Evolutionary conservation across 2,329 filamentous ascomycete genomes (phyloP), one percentile per base, ranked within the genome.

Genomic region (Ascochyta pisi): DNA sequence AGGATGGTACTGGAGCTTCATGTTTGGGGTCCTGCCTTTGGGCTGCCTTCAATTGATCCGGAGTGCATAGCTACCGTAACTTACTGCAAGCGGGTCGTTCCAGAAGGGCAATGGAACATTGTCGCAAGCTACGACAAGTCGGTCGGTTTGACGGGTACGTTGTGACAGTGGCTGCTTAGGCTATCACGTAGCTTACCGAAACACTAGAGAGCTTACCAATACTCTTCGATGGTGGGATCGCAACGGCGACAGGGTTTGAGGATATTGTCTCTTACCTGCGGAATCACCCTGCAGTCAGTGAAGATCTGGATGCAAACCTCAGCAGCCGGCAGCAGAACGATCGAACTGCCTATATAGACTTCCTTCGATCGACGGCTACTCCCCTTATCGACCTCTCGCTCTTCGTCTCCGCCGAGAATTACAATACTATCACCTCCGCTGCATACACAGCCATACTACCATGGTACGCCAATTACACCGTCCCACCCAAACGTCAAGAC

Each of bases 391-490:
- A 96, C 66, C 86, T 97, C 54, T 93, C 88, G 47, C 88, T 98
- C 65, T 98, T 96, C 75, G 89, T 95, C 61, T 95, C 92, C 29
- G 91, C 89, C 54, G 86, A 92, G 61, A 97, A 98, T 79, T 99
- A 95, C 84, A 82, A 87, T 51, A 80, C 83, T 39, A 79, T 84
- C 44, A 96, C 92, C 4, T 87, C 92, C 15, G 90, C 92, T 2
- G 89, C 91, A 34, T 96, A 92, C 78, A 91, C 88, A 63, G 79
- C 81, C 6, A 84, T 97, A 53, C 85, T 98, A 35, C 86, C 89
- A 37, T 96, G 95, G 82, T 92, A 95, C 16, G 83, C 92, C 60
- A 93, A 93, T 66, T 99, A 95, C 85, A 89, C 90, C 38, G 82
- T 96, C 5, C 93, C 93, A 2, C 87, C 90, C 0, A 81, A 85